Base-by-base conservation (phyloP, 495 filamentous ascomycete genomes). In the Podospora australis region DNA sequence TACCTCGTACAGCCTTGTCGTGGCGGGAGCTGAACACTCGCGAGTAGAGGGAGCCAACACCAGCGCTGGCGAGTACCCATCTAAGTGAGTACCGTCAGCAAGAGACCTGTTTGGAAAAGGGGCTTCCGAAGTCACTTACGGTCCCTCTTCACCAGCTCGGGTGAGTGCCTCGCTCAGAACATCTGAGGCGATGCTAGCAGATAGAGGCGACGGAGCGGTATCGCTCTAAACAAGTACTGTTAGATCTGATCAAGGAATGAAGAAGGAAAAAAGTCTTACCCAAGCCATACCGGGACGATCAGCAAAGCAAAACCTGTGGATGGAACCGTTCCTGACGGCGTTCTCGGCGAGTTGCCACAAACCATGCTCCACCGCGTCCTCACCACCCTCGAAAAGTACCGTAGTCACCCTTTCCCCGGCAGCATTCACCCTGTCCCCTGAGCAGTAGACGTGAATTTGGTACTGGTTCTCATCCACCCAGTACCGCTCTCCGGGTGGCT, bases 291-390 rank as follows among this genome's bases (percentile, higher is more conserved):
- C 92, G 1, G 92, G 92, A 17, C 92, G 85, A 58, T 98, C 92
- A 69, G 87, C 94, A 66, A 95, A 96, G 71, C 92, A 98, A 67
- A 92, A 98, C 38, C 90, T 82, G 40, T 67, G 62, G 50, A 98
- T 92, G 22, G 79, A 82, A 21, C 87, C 84, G 47, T 88, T 86
- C 26, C 72, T 67, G 49, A 85, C 75, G 0, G 83, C 78, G 50
- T 77, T 70, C 38, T 78, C 73, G 13, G 80, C 80, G 66, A 94
- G 84, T 24, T 81, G 79, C 65, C 86, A 83, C 40, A 96, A 67
- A 14, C 78, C 75, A 56, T 79, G 69, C 66, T 95, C 87, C n/a
- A 86, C 81, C 0, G 92, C 81, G 4, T 76, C 70, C 53, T 88
- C 84, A 10, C 86, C 89, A 6, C 80, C 87, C 62, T 96, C 92